A percentile compares a stretch with the other conserved stretches of the same genome.
These are phyloP conservation scores for Corylus americana DNA, from an alignment of 306 rosid genomes.

Conservation along the genomic window DNA sequence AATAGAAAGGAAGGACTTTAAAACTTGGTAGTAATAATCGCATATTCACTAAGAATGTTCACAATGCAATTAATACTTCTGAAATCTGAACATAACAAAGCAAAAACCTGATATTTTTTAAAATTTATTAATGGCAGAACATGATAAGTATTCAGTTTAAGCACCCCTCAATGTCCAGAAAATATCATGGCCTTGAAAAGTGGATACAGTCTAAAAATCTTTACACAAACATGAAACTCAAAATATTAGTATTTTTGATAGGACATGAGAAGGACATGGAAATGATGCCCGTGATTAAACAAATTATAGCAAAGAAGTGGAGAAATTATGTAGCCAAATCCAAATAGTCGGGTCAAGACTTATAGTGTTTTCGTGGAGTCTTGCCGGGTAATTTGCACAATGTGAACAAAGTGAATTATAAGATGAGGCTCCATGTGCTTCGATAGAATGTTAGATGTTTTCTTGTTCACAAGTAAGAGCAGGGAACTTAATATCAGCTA, in stretches of 20 bases:
- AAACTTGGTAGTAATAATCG: background rate
- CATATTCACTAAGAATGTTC: background rate
- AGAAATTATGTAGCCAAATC: background rate
- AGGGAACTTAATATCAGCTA: no score
- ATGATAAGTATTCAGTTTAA: conserved; percentile 5
- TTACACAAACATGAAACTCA: background rate
- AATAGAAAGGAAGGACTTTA: background rate
- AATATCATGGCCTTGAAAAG: background rate
- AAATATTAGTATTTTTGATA: background rate
- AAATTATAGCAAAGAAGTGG: background rate
- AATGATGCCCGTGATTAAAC: background rate
- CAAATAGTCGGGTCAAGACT: background rate
- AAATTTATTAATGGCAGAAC: background rate
- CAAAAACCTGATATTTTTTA: background rate
- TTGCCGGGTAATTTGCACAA: background rate
- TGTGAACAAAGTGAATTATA: background rate
- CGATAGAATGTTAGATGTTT: background rate
- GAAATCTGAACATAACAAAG: conserved; percentile 9
- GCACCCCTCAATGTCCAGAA: background rate
- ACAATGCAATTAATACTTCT: conserved; percentile 14
- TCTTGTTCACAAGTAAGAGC: background rate
- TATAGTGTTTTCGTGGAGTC: background rate
- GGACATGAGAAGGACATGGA: conserved; percentile 4
- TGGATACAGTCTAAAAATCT: background rate
- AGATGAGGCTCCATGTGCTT: background rate